phyloP scores from a whole-genome alignment of 2,329 filamentous ascomycete genomes.

The Malbranchea zuffiana region DNA sequence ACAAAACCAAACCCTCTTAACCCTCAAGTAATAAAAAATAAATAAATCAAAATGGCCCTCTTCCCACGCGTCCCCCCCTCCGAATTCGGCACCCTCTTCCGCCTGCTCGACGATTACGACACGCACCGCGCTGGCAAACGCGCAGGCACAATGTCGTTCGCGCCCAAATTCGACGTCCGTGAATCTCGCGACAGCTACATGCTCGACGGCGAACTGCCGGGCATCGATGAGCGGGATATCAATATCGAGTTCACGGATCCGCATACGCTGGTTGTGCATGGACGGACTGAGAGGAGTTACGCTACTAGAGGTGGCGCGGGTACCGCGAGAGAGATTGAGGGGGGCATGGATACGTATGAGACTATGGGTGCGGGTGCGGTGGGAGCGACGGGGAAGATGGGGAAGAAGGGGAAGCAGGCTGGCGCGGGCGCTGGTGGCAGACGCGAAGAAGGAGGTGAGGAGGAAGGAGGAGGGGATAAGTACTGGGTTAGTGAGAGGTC shows the following conservation, averaged over 20 bases:
- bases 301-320: slow-evolving; percentile 19
- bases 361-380: slow-evolving; percentile 9
- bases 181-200: slow-evolving; percentile 36
- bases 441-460: slow-evolving; percentile 24
- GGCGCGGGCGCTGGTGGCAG: slow-evolving; percentile 5
- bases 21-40: no score
- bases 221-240: slow-evolving; percentile 37
- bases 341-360: slow-evolving; percentile 27
- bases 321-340: slow-evolving; percentile 8
- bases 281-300: slow-evolving; percentile 31
- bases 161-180: slow-evolving; percentile 39
- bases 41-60: slow-evolving; percentile 12
- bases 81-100: slow-evolving; percentile 37
- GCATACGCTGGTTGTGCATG: slow-evolving; percentile 38
- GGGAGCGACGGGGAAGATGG: slow-evolving; percentile 5
- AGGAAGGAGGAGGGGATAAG: slow-evolving; percentile 22
- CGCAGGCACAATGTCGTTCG: slow-evolving; percentile 21
- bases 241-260: slow-evolving; percentile 40
- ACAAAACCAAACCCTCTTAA: no score
- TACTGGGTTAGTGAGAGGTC: slow-evolving; percentile 53
- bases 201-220: slow-evolving; percentile 41
- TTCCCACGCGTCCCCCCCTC: slow-evolving; percentile 17
- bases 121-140: slow-evolving; percentile 23
- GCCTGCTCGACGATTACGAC: slow-evolving; percentile 37
- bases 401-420: slow-evolving; percentile 14